Conservation (phyloP, 2,329 filamentous ascomycete species). For the Arthroderma sp. region DNA sequence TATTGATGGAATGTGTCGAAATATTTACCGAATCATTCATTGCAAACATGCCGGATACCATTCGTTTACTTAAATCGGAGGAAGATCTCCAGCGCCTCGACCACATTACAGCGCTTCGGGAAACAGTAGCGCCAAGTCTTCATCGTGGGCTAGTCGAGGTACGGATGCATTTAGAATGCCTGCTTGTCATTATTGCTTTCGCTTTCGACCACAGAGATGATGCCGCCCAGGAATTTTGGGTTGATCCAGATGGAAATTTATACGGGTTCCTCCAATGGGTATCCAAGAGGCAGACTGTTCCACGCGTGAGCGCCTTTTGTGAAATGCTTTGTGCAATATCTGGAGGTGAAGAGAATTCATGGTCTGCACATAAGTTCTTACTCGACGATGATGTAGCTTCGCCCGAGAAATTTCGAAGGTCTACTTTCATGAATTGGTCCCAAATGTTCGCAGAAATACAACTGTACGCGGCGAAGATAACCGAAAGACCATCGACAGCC, state of each 20-base stretch:
- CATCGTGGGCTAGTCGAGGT: constrained; percentile 30
- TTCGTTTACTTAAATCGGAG: constrained; percentile 71
- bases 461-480: constrained; percentile 67
- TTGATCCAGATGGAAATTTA: constrained; percentile 79
- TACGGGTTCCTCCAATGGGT: constrained; percentile 95
- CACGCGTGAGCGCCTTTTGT: constrained; percentile 91
- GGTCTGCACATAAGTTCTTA: constrained; percentile 75
- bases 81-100: constrained; percentile 64
- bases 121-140: constrained; percentile 28
- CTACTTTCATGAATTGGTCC: constrained; percentile 76
- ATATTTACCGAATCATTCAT: constrained; percentile 85
- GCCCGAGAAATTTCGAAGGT: constrained; percentile 65
- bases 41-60: constrained; percentile 83
- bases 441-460: constrained; percentile 86
- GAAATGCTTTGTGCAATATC: constrained; percentile 89
- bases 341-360: constrained; percentile 67
- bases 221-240: constrained; percentile 80
- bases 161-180: constrained; percentile 61
- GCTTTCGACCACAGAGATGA: constrained; percentile 77
- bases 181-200: constrained; percentile 83
- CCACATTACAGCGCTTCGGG: constrained; percentile 33
- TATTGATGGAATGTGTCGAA: constrained; percentile 71
- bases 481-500: constrained; percentile 51
- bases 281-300: constrained; percentile 86
- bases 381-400: constrained; percentile 63